A percentile compares a stretch with the other conserved stretches of the same genome.
phyloP scores from a whole-genome alignment of 129 eudicot genomes.

The Tagetes patula region DNA sequence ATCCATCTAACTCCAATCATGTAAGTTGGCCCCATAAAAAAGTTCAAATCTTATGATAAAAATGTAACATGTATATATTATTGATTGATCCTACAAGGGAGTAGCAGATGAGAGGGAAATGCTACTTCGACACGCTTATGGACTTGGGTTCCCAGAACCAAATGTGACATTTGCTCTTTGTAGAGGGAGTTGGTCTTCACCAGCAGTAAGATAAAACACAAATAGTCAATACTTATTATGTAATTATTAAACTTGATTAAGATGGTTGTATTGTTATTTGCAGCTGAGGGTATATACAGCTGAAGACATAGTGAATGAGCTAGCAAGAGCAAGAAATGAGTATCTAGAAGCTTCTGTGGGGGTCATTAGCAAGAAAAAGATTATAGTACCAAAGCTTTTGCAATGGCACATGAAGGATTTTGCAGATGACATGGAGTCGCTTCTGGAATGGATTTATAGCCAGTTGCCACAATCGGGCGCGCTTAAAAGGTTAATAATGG shows the following conservation, averaged over 20 bases:
- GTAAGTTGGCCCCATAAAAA: constrained; percentile 44
- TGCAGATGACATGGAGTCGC: constrained; percentile 93
- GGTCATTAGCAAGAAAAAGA: constrained; percentile 77
- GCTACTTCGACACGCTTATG: constrained; percentile 77
- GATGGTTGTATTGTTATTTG: neutral
- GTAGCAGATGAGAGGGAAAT: constrained; percentile 69
- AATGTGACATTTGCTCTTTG: constrained; percentile 88
- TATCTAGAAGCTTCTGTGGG: constrained; percentile 88
- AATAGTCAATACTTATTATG: neutral
- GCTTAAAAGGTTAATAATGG: constrained; percentile 73
- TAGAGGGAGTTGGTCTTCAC: constrained; percentile 95
- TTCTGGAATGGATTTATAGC: constrained; percentile 94
- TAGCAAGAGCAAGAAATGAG: constrained; percentile 81
- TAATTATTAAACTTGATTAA: neutral
- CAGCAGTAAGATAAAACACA: constrained; percentile 67
- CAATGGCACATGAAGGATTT: constrained; percentile 97
- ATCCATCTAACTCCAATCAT: constrained; percentile 57
- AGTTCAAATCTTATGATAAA: neutral
- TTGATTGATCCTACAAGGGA: constrained; percentile 43
- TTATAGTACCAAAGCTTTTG: constrained; percentile 76
- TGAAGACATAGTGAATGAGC: constrained; percentile 72
- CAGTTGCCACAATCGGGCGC: constrained; percentile 68
- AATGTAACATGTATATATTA: constrained; percentile 19
- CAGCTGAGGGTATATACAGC: constrained; percentile 78
- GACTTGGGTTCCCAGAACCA: constrained; percentile 94